phyloP scores from a whole-genome alignment of 345 rosid species.

The Arabidopsis arenosa region DNA sequence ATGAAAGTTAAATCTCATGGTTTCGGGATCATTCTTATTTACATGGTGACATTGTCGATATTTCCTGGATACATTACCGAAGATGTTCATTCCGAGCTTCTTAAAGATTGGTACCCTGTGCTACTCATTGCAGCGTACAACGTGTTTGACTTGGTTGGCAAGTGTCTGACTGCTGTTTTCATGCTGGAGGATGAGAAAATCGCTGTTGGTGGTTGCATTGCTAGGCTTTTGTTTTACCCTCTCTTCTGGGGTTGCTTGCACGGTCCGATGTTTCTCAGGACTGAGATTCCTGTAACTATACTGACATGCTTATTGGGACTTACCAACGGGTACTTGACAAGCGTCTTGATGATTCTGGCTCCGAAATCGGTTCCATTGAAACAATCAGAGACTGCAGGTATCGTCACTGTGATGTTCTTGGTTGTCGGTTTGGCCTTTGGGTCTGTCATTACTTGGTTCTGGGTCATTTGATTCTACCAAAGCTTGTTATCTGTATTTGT shows the following conservation, averaged over 20 bases:
- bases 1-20: slow-evolving; percentile 77
- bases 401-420: slow-evolving; percentile 79
- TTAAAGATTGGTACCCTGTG: slow-evolving; percentile 86
- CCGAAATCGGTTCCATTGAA: slow-evolving; percentile 77
- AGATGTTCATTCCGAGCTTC: slow-evolving; percentile 80
- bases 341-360: slow-evolving; percentile 82
- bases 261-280: slow-evolving; percentile 77
- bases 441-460: slow-evolving; percentile 76
- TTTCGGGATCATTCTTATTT: slow-evolving; percentile 67
- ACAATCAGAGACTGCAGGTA: slow-evolving; percentile 89
- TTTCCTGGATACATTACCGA: slow-evolving; percentile 94
- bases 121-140: slow-evolving; percentile 78
- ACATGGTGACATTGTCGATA: slow-evolving; percentile 74
- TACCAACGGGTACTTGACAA: slow-evolving; percentile 84
- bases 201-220: slow-evolving; percentile 69
- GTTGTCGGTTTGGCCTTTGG: slow-evolving; percentile 81
- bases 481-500: slow-evolving; percentile 37
- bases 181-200: slow-evolving; percentile 64
- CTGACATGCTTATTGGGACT: slow-evolving; percentile 82
- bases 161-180: slow-evolving; percentile 74
- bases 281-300: slow-evolving; percentile 84
- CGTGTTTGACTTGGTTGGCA: slow-evolving; percentile 91
- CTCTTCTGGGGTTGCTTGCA: slow-evolving; percentile 84
- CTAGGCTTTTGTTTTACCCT: slow-evolving; percentile 85
- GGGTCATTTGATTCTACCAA: slow-evolving; percentile 70